Conservation (phyloP, 2,329 filamentous ascomycete species). For the Mariannaea elegans region DNA sequence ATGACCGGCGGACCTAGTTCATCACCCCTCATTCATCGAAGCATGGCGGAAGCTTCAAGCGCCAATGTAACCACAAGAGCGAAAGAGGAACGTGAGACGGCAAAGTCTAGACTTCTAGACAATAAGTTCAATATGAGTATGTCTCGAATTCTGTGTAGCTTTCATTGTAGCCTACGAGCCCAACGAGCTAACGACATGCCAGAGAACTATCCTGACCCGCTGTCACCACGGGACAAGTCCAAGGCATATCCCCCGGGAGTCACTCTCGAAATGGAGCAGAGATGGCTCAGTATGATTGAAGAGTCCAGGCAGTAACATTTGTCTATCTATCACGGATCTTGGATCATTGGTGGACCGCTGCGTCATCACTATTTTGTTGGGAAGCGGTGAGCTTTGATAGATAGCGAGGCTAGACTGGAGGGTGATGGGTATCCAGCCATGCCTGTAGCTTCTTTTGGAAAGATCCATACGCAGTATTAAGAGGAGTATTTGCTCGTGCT, state of each 20-base stretch:
- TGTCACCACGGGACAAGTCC: constrained; percentile 49
- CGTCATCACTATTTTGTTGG: not conserved
- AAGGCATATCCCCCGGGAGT: constrained; percentile 49
- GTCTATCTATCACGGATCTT: not conserved
- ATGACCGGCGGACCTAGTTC: constrained; percentile 36
- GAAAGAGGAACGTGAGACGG: constrained; percentile 54
- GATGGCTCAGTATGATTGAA: constrained; percentile 48
- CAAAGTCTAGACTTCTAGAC: constrained; percentile 52
- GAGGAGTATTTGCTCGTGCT: not conserved
- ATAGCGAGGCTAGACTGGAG: not conserved
- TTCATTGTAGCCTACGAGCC: not conserved
- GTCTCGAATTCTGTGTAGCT: constrained; percentile 23
- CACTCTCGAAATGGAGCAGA: constrained; percentile 52
- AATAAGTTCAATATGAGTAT: constrained; percentile 58
- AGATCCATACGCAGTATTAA: not conserved
- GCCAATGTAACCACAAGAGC: constrained; percentile 45
- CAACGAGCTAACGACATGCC: constrained; percentile 21
- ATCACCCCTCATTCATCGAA: constrained; percentile 30
- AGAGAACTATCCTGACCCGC: constrained; percentile 55
- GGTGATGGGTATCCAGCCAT: not conserved
- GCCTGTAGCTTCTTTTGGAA: constrained; percentile 3
- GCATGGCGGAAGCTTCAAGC: constrained; percentile 31
- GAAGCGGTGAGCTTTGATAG: constrained; percentile 12
- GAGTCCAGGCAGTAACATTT: constrained; percentile 19
- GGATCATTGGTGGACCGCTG: not conserved